Evolutionary conservation across 176 grass and related monocot genomes (phyloP).

Genomic region (Carex scoparia): DNA sequence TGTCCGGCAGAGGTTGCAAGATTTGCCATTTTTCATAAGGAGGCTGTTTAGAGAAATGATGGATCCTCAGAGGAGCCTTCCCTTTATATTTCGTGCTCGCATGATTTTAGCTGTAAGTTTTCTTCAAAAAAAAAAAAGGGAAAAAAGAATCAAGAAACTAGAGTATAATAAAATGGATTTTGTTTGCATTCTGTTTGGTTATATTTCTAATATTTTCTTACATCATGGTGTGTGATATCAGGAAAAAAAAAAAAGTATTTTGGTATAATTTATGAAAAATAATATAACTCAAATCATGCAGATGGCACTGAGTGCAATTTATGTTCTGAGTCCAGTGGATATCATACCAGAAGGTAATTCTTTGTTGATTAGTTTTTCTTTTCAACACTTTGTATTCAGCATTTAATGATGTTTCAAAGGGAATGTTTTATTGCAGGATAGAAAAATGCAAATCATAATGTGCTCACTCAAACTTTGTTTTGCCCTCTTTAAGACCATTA

Average conservation of each 20-base stretch:
- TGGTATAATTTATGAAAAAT: not conserved
- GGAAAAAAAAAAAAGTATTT: not conserved
- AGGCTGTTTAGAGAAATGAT: constrained; percentile 78
- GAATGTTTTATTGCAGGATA: not conserved
- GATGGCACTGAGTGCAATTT: constrained; percentile 65
- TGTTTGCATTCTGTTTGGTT: constrained; percentile 15
- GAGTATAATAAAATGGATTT: not conserved
- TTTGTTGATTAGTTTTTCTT: not conserved
- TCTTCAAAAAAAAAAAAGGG: not conserved
- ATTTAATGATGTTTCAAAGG: not conserved
- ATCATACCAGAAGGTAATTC: constrained; percentile 76
- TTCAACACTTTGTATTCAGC: not conserved
- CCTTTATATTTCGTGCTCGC: constrained; percentile 73
- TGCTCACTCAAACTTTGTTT: no score
- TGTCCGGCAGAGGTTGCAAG: constrained; percentile 67
- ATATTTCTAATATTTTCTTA: no score
- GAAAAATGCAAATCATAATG: not conserved
- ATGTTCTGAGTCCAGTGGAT: constrained; percentile 84
- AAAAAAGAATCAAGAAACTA: not conserved
- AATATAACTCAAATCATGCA: constrained; percentile 43
- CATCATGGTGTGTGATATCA: not conserved
- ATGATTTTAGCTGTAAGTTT: constrained; percentile 69
- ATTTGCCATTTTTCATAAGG: constrained; percentile 76
- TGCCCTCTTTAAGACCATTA: no score
- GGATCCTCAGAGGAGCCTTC: constrained; percentile 81